Conservation (phyloP, 345 rosid genomes). For the Fremontodendron californicum region DNA sequence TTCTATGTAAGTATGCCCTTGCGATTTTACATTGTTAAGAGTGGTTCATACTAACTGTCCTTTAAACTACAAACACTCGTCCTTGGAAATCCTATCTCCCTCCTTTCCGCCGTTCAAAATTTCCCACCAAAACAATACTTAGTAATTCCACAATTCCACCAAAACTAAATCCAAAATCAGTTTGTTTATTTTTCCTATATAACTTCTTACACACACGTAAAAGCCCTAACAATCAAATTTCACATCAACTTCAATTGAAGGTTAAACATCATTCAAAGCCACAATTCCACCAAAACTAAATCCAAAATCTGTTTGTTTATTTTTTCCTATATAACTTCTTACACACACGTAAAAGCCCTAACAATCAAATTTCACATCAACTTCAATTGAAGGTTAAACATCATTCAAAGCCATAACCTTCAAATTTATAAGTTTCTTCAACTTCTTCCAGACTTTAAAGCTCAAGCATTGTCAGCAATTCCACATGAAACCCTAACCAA, state of each 20-base stretch:
- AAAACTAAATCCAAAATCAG: constrained; percentile 1
- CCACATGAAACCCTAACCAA: too few relatives aligned
- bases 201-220: too few relatives aligned
- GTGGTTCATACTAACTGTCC: constrained; percentile 65
- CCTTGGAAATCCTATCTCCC: constrained; percentile 52
- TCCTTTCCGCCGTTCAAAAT: constrained; percentile 56
- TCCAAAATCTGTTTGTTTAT: too few relatives aligned
- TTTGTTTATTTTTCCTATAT: too few relatives aligned
- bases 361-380: background rate
- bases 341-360: background rate
- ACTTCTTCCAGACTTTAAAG: too few relatives aligned
- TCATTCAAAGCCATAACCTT: background rate
- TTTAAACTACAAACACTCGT: constrained; percentile 41
- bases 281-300: too few relatives aligned
- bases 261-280: too few relatives aligned
- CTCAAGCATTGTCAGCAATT: too few relatives aligned
- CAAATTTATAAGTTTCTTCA: too few relatives aligned
- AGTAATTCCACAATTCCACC: background rate
- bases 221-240: too few relatives aligned
- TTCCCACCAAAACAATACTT: constrained; percentile 20
- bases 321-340: background rate
- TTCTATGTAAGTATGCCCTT: constrained; percentile 76
- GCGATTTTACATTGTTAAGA: constrained; percentile 52
- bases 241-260: too few relatives aligned
- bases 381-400: background rate